Base-by-base conservation (phyloP, 2,329 filamentous ascomycete species). In the Fusarium devonianum region DNA sequence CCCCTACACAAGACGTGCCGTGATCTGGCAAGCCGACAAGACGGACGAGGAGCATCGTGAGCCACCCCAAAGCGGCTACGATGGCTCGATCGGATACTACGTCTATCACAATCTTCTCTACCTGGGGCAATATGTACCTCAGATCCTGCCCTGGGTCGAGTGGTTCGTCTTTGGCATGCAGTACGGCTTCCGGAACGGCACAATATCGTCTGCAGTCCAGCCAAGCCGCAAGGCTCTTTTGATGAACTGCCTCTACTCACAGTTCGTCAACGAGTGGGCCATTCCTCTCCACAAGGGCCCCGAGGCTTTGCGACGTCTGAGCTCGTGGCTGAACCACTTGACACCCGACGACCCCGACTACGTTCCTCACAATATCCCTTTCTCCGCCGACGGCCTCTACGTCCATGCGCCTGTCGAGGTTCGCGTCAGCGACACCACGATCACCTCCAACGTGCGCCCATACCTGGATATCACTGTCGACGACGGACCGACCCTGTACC, bases 141-240 rank as follows among this genome's bases (percentile, higher is more conserved):
- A 84, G 34, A 81, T 96, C 46, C 78, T 96, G 5, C 94, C 93
- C 0, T 90, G 86, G 83, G 83, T 97, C 23, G 94, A 99, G 73
- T 94, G 92, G 89, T 93, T 97, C 69, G 89, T 97, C 45, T 97
- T 97, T 65, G 92, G 92, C 63, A 91, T 97, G 89, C 92, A 97
- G 72, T 97, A 97, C 70, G 93, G 93, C 40, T 97, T 97, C 79
- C 78, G 78, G 23, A 83, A 90, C 53, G 85, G 85, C 38, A 81
- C 79, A 3, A 79, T 80, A 41, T 88, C 85, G 29, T 79, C 81
- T n/a, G 93, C 88, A 5, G 83, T 97, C 13, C 89, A 97, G 71
- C 85, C 88, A 16, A 89, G 88, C 56, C 85, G 88, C 51, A 78
- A 87, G 57, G 93, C 92, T 10, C 82, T 97, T 34, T 79, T 97